phyloP scores from a whole-genome alignment of 2,329 filamentous ascomycete species.

The Alternaria metachromatica region DNA sequence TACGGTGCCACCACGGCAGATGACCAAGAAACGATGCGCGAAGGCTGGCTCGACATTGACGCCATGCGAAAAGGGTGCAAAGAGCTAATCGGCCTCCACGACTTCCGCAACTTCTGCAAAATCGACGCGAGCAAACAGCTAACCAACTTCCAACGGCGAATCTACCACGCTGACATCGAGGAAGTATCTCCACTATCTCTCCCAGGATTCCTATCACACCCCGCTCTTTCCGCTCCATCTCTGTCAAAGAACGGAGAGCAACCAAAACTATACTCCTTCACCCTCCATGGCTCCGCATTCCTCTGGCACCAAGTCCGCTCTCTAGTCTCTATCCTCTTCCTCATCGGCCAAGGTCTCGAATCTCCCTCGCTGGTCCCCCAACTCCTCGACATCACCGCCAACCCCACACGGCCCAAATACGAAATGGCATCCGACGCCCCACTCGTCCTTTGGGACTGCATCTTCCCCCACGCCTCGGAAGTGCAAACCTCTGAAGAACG shows the following conservation, averaged over 20 bases:
- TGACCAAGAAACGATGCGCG: conserved; percentile 24
- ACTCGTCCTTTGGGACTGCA: conserved; percentile 93
- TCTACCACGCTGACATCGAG: conserved; percentile 82
- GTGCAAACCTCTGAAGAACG: conserved; percentile 48
- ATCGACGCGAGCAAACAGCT: conserved; percentile 90
- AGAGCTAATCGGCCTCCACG: conserved; percentile 81
- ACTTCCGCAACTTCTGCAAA: conserved; percentile 98
- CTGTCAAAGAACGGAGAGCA: not conserved
- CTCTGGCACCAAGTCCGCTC: conserved; percentile 98
- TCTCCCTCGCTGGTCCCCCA: conserved; percentile 72
- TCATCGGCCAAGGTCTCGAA: conserved; percentile 89
- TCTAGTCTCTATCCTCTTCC: conserved; percentile 91
- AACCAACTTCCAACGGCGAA: conserved; percentile 77
- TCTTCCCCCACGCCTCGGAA: conserved; percentile 69
- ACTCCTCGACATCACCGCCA: conserved; percentile 74
- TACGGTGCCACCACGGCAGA: not conserved
- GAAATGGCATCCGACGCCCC: conserved; percentile 90
- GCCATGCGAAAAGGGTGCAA: conserved; percentile 85
- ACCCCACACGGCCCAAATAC: conserved; percentile 82
- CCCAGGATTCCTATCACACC: conserved; percentile 37
- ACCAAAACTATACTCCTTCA: conserved; percentile 82
- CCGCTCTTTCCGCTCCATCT: conserved; percentile 25
- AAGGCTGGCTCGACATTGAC: conserved; percentile 83
- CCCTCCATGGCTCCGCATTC: conserved; percentile 88
- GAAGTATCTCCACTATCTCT: conserved; percentile 37